phyloP scores from a whole-genome alignment of 179 eudicot genomes.

The Camellia oleifera region DNA sequence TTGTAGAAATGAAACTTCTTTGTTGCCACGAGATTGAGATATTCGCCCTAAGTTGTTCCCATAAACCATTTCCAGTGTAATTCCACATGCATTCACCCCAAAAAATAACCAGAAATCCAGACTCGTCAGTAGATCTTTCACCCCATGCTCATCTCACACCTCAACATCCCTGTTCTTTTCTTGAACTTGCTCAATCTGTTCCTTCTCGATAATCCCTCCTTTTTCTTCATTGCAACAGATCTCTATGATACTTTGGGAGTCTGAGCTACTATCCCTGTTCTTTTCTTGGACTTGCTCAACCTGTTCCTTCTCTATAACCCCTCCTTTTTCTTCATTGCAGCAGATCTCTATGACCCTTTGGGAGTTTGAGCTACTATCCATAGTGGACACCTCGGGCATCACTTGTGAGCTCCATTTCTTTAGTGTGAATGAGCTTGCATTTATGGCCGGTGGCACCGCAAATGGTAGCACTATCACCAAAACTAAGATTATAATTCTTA shows the following conservation, averaged over 20 bases:
- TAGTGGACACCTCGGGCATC: not conserved
- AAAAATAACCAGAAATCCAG: conserved; percentile 9
- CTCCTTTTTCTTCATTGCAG: no score
- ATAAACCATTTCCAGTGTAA: conserved; percentile 8
- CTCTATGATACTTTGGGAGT: conserved; percentile 2
- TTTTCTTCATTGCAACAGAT: not conserved
- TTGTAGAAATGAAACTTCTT: not conserved
- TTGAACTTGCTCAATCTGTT: not conserved
- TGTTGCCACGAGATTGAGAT: not conserved
- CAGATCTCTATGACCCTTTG: no score
- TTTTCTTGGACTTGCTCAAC: no score
- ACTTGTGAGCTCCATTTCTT: not conserved
- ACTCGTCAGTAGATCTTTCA: conserved; percentile 3
- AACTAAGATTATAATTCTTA: not conserved
- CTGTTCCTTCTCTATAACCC: no score
- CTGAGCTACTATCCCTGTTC: not conserved
- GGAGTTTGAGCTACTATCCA: no score
- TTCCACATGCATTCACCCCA: conserved; percentile 10
- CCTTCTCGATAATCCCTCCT: not conserved
- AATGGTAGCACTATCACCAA: not conserved
- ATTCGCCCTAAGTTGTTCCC: not conserved
- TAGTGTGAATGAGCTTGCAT: not conserved
- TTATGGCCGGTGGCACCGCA: not conserved
- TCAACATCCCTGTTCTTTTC: not conserved
- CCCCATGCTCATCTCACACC: not conserved